A percentile compares a stretch with the other conserved stretches of the same genome.
These are phyloP conservation scores for Periconia sp. DNA, from an alignment of 2,329 filamentous ascomycete species.

Conservation along the genomic window DNA sequence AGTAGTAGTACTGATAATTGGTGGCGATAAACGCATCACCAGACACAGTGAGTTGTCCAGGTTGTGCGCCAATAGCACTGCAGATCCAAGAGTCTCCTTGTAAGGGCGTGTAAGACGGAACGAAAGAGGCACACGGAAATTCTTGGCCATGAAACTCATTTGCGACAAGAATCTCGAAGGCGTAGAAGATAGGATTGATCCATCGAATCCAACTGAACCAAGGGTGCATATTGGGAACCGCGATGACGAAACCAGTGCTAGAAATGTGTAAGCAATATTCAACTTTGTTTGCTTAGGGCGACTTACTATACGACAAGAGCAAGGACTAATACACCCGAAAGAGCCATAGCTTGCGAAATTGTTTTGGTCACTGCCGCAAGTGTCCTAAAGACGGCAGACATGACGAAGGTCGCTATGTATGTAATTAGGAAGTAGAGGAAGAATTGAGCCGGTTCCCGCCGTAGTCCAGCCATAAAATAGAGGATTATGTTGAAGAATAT, in stretches of 20 bases:
- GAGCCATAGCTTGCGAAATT: slow-evolving; percentile 61
- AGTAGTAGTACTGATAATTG: slow-evolving; percentile 47
- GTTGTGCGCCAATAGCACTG: slow-evolving; percentile 44
- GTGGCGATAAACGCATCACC: slow-evolving; percentile 46
- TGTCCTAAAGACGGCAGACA: slow-evolving; percentile 83
- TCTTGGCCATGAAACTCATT: slow-evolving; percentile 65
- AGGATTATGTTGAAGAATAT: slow-evolving; percentile 78
- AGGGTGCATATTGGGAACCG: slow-evolving; percentile 62
- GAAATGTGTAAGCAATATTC: not conserved
- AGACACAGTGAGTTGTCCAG: slow-evolving; percentile 45
- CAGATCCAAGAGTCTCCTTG: slow-evolving; percentile 44
- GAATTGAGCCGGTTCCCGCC: slow-evolving; percentile 74
- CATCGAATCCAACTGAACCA: slow-evolving; percentile 64
- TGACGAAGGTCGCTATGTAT: slow-evolving; percentile 63
- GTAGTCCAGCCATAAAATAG: slow-evolving; percentile 85
- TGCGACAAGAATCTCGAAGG: slow-evolving; percentile 78
- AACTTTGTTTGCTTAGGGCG: not conserved
- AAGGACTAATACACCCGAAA: slow-evolving; percentile 63
- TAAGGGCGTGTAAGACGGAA: slow-evolving; percentile 44
- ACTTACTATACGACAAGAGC: slow-evolving; percentile 62
- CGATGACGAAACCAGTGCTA: slow-evolving; percentile 70
- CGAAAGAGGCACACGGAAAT: slow-evolving; percentile 43
- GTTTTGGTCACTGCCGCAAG: slow-evolving; percentile 77
- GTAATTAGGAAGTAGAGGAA: slow-evolving; percentile 78
- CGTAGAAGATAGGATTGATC: slow-evolving; percentile 75